Conservation (phyloP, 2,329 filamentous ascomycete species). For the Penicillium olsonii region DNA sequence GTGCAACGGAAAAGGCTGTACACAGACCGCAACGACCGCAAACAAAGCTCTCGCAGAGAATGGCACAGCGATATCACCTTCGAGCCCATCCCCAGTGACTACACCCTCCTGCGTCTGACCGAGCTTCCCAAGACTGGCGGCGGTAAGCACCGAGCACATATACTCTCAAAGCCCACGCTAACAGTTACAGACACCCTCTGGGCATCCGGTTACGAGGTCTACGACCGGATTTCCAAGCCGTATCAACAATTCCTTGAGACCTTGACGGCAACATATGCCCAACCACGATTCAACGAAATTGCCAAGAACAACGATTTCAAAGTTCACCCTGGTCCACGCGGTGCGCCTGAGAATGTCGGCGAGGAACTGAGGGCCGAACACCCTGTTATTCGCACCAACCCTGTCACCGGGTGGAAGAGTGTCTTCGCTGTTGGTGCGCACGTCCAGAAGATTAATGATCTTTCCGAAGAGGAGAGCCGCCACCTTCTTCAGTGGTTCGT, state of each 20-base stretch:
- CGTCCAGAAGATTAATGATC: conserved; percentile 33
- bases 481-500: conserved; percentile 38
- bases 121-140: conserved; percentile 47
- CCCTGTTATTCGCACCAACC: conserved; percentile 56
- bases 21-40: conserved; percentile 31
- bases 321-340: conserved; percentile 36
- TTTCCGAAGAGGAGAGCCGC: conserved; percentile 35
- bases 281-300: conserved; percentile 31
- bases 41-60: conserved; percentile 36
- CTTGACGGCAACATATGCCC: conserved; percentile 39
- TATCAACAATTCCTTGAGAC: conserved; percentile 42
- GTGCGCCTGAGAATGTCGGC: conserved; percentile 61
- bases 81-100: conserved; percentile 50
- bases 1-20: conserved; percentile 42
- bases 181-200: conserved; percentile 42
- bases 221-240: conserved; percentile 41
- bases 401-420: conserved; percentile 40
- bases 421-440: conserved; percentile 38
- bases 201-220: conserved; percentile 47
- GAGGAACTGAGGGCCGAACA: conserved; percentile 51
- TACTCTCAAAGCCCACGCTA: not conserved
- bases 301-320: conserved; percentile 32
- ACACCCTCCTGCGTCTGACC: conserved; percentile 48
- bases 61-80: conserved; percentile 56
- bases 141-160: conserved; percentile 26